Evolutionary conservation across 1,284 basidiomycete species (phyloP).

Genomic region (Pulchroboletus neoregius): DNA sequence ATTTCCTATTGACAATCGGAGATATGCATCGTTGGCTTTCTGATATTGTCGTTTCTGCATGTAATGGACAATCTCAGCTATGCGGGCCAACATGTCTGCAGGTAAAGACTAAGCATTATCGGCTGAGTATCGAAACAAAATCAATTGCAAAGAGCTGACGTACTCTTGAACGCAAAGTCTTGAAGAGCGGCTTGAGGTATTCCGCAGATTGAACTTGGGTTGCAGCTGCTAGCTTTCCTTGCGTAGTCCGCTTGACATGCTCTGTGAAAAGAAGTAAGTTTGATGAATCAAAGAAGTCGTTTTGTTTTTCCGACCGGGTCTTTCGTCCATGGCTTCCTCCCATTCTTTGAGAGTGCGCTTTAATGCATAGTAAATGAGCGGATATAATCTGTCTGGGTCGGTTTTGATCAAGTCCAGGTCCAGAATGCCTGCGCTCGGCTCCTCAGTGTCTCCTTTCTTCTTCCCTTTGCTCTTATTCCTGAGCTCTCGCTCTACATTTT

Average conservation of each 20-base stretch:
- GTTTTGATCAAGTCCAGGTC: constrained; percentile 84
- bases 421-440: constrained; percentile 51
- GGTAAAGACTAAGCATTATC: constrained; percentile 68
- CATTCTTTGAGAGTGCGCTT: constrained; percentile 94
- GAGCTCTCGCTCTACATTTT: constrained; percentile 74
- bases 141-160: constrained; percentile 31
- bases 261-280: constrained; percentile 40
- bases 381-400: constrained; percentile 95
- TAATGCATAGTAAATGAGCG: constrained; percentile 94
- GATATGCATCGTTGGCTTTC: constrained; percentile 93
- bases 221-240: constrained; percentile 92
- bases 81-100: constrained; percentile 80
- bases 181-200: constrained; percentile 96
- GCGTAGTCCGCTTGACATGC: constrained; percentile 77
- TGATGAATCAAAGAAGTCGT: background rate
- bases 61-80: constrained; percentile 94
- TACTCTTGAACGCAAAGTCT: constrained; percentile 79
- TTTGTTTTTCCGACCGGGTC: constrained; percentile 58
- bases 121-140: constrained; percentile 11
- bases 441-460: constrained; percentile 57
- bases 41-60: constrained; percentile 97
- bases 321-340: constrained; percentile 89
- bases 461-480: constrained; percentile 62
- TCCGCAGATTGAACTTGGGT: constrained; percentile 95
- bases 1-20: constrained; percentile 95